Evolutionary conservation across 495 filamentous ascomycete genomes (phyloP).

Genomic region (Podospora pseudopauciseta): DNA sequence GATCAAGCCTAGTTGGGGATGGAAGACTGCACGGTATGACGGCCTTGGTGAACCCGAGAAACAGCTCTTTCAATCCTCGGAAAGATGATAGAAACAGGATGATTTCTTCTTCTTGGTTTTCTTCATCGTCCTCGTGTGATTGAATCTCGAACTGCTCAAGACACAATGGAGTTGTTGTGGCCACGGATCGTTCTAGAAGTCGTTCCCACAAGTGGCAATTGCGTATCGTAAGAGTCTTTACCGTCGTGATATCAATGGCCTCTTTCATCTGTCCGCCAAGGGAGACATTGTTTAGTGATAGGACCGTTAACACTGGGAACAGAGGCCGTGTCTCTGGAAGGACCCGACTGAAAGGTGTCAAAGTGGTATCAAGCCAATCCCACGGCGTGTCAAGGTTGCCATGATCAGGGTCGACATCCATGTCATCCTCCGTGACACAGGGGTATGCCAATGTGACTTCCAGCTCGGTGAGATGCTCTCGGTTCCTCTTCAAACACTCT

Average conservation of each 20-base stretch:
- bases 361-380: background rate
- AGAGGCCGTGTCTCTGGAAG: background rate
- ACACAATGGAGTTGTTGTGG: background rate
- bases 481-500: background rate
- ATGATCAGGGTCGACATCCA: background rate
- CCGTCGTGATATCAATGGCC: background rate
- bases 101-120: background rate
- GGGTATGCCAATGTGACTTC: background rate
- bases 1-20: background rate
- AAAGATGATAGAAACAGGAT: background rate
- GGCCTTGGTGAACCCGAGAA: background rate
- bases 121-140: background rate
- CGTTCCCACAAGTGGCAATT: background rate
- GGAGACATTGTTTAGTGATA: background rate
- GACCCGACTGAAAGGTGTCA: background rate
- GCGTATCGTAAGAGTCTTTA: background rate
- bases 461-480: background rate
- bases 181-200: background rate
- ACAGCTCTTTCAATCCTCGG: background rate
- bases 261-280: background rate
- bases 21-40: background rate
- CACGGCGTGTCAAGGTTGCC: no score
- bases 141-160: background rate
- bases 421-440: background rate
- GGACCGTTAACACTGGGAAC: background rate